Conservation (phyloP, 73 alveolate genomes). For the Tetrahymena malaccensis region DNA sequence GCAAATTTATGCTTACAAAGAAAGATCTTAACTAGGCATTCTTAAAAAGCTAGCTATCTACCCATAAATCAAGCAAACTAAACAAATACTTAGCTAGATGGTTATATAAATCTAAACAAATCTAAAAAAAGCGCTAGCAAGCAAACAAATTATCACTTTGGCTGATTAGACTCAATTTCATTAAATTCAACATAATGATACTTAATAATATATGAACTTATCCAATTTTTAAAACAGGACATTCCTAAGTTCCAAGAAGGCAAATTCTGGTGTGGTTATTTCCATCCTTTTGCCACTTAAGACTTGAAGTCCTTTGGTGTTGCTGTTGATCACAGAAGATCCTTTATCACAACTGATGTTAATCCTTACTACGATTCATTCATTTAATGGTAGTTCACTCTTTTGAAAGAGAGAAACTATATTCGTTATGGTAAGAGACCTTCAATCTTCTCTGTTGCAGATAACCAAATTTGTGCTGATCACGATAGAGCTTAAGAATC, state of each 20-base stretch:
- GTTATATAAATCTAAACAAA: too few species aligned
- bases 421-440: constrained; percentile 84
- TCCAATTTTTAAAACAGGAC: constrained; percentile 7
- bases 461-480: constrained; percentile 95
- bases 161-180: too few species aligned
- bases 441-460: constrained; percentile 75
- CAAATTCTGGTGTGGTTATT: constrained; percentile 82
- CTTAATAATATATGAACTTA: background rate
- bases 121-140: too few species aligned
- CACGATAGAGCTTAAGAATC: constrained; percentile 88
- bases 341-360: constrained; percentile 92
- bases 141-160: too few species aligned
- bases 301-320: constrained; percentile 84
- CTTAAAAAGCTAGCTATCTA: background rate
- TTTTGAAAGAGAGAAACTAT: constrained; percentile 48
- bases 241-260: constrained; percentile 84
- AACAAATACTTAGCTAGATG: too few species aligned
- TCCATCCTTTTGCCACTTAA: constrained; percentile 81
- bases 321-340: constrained; percentile 90
- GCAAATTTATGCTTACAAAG: background rate
- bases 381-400: constrained; percentile 69
- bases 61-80: background rate
- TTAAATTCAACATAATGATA: background rate
- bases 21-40: background rate
- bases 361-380: constrained; percentile 92